These are phyloP conservation scores for Globisporangium paddicum DNA, from an alignment of 352 stramenopile species.

Conservation along the genomic window DNA sequence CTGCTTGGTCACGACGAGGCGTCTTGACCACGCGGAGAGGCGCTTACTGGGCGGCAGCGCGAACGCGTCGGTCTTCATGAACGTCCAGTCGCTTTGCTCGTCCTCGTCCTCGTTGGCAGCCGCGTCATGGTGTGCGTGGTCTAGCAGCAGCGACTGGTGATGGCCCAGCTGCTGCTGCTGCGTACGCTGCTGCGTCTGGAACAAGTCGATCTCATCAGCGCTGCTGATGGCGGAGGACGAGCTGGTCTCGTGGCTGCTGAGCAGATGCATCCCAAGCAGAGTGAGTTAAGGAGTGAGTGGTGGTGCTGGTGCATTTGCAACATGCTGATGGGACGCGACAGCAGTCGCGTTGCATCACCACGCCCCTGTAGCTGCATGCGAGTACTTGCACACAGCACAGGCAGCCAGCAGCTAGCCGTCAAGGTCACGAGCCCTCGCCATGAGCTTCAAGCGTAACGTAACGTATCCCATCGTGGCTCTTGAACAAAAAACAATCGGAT, in stretches of 20 bases:
- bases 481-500: not conserved
- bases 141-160: not conserved
- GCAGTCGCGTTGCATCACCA: constrained; percentile 2
- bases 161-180: not conserved
- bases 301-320: not conserved
- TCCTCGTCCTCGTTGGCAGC: not conserved
- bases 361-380: not conserved
- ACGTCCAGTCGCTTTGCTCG: constrained; percentile 14
- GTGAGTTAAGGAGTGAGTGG: constrained; percentile 10
- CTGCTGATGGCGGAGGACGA: constrained; percentile 10
- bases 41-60: constrained; percentile 21
- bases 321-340: not conserved
- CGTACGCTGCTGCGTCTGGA: not conserved
- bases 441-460: not conserved
- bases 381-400: not conserved
- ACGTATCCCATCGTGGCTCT: not conserved
- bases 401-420: not conserved
- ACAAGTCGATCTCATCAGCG: constrained; percentile 9
- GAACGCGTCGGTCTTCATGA: constrained; percentile 11
- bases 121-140: not conserved
- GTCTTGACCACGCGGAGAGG: constrained; percentile 53
- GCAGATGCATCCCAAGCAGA: constrained; percentile 12
- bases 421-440: not conserved
- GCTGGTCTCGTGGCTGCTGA: constrained; percentile 11
- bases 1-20: constrained; percentile 84